Evolutionary conservation across 371 early-diverging fungal species (phyloP).

Genomic region (Basidiobolus meristosporus): DNA sequence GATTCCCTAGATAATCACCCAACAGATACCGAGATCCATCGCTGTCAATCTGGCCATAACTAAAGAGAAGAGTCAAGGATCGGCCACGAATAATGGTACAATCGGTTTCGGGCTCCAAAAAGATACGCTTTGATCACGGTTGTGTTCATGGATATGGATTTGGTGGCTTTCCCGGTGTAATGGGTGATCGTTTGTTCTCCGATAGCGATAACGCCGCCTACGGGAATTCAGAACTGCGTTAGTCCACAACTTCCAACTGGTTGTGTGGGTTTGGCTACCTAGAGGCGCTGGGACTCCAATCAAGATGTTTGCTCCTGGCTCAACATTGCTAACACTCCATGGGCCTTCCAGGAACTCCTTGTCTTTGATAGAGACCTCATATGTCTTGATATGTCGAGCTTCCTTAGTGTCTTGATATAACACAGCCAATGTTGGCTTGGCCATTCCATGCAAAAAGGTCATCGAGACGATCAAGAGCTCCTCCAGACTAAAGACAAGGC

Average conservation of each 20-base stretch:
- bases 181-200: not conserved
- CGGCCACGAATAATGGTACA: constrained; percentile 2
- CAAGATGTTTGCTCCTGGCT: constrained; percentile 23
- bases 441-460: constrained; percentile 29
- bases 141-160: no score
- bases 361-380: constrained; percentile 22
- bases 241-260: no score
- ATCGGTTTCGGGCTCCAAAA: no score
- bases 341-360: constrained; percentile 22
- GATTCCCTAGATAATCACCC: constrained; percentile 48
- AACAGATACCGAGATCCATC: constrained; percentile 37
- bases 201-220: not conserved
- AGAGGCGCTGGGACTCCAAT: constrained; percentile 29
- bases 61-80: constrained; percentile 3
- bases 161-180: constrained; percentile 7
- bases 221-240: no score
- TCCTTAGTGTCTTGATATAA: constrained; percentile 53
- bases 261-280: no score
- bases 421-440: constrained; percentile 38
- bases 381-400: constrained; percentile 39
- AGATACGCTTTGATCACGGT: constrained; percentile 11
- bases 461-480: constrained; percentile 50
- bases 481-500: constrained; percentile 25
- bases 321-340: constrained; percentile 19
- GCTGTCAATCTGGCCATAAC: constrained; percentile 17